Conservation (phyloP, 768 basidiomycete genomes). For the Boletus subcaerulescens region DNA sequence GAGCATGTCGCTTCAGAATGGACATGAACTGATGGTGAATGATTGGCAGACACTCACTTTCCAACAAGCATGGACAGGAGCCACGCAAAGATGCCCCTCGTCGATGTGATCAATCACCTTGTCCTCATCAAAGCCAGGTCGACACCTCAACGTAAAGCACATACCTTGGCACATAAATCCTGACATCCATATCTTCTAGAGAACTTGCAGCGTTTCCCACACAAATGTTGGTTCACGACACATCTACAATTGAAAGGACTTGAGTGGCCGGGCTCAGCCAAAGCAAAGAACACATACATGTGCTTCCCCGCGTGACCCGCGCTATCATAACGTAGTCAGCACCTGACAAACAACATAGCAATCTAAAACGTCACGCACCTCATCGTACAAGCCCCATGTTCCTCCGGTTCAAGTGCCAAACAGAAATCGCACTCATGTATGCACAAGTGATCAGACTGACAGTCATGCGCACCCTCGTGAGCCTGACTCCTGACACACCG, state of each 20-base stretch:
- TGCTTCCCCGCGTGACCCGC: slow-evolving; percentile 58
- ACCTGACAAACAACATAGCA: background rate
- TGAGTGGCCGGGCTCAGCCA: background rate
- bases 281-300: slow-evolving; percentile 36
- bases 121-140: background rate
- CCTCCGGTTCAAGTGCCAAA: slow-evolving; percentile 26
- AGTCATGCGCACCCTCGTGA: slow-evolving; percentile 49
- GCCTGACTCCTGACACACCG: slow-evolving; percentile 44
- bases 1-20: background rate
- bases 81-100: slow-evolving; percentile 52
- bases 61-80: slow-evolving; percentile 53
- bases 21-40: background rate
- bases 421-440: slow-evolving; percentile 41
- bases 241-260: slow-evolving; percentile 39
- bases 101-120: slow-evolving; percentile 49
- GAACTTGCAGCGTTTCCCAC: slow-evolving; percentile 50
- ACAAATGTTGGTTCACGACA: slow-evolving; percentile 49
- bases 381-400: slow-evolving; percentile 40
- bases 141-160: background rate
- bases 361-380: slow-evolving; percentile 35
- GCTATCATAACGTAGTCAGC: slow-evolving; percentile 27
- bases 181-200: slow-evolving; percentile 50
- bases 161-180: slow-evolving; percentile 49
- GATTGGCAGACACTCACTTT: slow-evolving; percentile 31
- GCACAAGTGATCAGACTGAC: slow-evolving; percentile 50